A percentile compares a stretch with the other conserved stretches of the same genome.
These are phyloP conservation scores for Poa annua DNA, from an alignment of 176 grass and related monocot species.

Conservation along the genomic window DNA sequence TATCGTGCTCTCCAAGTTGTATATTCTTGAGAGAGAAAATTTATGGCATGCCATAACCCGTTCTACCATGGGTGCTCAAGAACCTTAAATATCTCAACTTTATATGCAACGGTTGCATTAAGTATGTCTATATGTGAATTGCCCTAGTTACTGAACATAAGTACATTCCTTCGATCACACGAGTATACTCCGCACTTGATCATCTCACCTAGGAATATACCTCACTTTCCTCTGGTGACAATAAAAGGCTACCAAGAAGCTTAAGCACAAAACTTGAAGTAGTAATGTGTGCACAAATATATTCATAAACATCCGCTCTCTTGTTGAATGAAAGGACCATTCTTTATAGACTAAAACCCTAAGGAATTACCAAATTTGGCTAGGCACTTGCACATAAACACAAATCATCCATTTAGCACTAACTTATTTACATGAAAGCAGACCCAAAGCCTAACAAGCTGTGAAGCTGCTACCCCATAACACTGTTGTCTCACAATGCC, in stretches of 20 bases:
- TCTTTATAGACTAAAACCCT: conserved; percentile 10
- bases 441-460: background rate
- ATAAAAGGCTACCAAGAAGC: background rate
- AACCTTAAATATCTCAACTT: background rate
- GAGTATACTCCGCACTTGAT: background rate
- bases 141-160: background rate
- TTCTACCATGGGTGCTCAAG: background rate
- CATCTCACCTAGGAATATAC: background rate
- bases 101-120: background rate
- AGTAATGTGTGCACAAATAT: background rate
- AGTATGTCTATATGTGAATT: background rate
- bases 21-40: conserved; percentile 22
- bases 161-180: background rate
- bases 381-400: conserved; percentile 22
- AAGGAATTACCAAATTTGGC: background rate
- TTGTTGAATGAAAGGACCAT: background rate
- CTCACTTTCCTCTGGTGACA: conserved; percentile 3
- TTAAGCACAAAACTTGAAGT: background rate
- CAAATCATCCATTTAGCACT: background rate
- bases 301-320: background rate
- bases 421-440: conserved; percentile 2
- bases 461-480: background rate
- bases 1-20: background rate
- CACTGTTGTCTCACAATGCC: background rate
- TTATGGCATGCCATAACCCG: background rate